phyloP scores from a whole-genome alignment of 2,329 filamentous ascomycete species.

The Penicillium sp. region DNA sequence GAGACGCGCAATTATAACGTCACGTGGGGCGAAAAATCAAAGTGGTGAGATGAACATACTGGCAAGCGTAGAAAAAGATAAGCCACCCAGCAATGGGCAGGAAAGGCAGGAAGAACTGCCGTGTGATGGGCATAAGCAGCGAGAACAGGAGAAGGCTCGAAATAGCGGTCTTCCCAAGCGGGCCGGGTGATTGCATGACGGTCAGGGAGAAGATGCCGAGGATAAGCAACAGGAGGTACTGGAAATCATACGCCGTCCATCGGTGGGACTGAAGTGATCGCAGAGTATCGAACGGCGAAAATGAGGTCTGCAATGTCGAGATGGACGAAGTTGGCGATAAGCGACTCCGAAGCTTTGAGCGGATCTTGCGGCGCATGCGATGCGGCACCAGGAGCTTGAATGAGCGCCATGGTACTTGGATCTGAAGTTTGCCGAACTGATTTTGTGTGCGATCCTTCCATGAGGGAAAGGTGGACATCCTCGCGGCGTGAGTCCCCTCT shows the following conservation, averaged over 20 bases:
- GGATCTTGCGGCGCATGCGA: conserved; percentile 65
- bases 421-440: conserved; percentile 47
- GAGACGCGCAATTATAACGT: background rate
- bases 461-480: conserved; percentile 42
- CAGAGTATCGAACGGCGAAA: conserved; percentile 76
- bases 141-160: conserved; percentile 68
- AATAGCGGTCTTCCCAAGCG: conserved; percentile 73
- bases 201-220: conserved; percentile 80
- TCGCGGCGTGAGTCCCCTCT: conserved; percentile 23
- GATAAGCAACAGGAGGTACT: conserved; percentile 75
- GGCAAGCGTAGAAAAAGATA: conserved; percentile 87
- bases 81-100: conserved; percentile 83
- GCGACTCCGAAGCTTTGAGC: conserved; percentile 68
- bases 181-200: conserved; percentile 76
- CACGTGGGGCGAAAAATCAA: background rate
- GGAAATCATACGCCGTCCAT: conserved; percentile 81
- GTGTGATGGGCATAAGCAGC: conserved; percentile 77
- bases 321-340: conserved; percentile 71
- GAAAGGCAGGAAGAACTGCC: conserved; percentile 89
- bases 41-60: conserved; percentile 61
- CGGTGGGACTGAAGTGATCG: conserved; percentile 72
- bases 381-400: conserved; percentile 58
- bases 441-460: conserved; percentile 50
- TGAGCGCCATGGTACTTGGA: conserved; percentile 52
- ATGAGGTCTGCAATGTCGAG: conserved; percentile 75